phyloP scores from a whole-genome alignment of 31 red algal genomes.

The Porphyra umbilicalis region DNA sequence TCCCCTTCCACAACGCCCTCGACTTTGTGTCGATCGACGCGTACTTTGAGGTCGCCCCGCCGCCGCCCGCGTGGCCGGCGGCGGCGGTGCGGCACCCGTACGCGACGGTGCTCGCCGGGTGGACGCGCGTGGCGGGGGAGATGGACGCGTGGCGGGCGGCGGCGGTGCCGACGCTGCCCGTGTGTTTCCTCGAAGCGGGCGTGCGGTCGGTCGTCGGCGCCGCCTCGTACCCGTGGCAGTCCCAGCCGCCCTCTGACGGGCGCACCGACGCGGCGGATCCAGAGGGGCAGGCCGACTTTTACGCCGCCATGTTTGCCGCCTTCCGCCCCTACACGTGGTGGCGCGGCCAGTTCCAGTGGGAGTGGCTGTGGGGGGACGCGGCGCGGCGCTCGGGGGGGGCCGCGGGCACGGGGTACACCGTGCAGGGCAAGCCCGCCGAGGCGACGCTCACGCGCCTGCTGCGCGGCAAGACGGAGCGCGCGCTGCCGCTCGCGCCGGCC shows the following conservation, averaged over 20 bases:
- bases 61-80: background rate
- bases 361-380: background rate
- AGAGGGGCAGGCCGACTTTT: background rate
- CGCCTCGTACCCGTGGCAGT: background rate
- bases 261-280: background rate
- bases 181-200: background rate
- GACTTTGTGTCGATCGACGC: background rate
- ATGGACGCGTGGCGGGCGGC: background rate
- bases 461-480: background rate
- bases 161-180: background rate
- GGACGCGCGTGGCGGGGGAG: background rate
- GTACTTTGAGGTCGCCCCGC: constrained; percentile 1
- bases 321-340: background rate
- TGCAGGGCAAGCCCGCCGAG: constrained; percentile 4
- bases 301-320: background rate
- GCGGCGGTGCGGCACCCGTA: background rate
- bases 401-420: constrained; percentile 10
- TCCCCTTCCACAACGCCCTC: background rate
- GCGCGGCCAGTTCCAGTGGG: background rate
- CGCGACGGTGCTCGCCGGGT: background rate
- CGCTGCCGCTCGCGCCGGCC: background rate
- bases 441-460: background rate
- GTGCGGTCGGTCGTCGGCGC: background rate
- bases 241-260: background rate
- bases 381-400: background rate